Conservation (phyloP, 2,329 filamentous ascomycete species). For the Bipolaris bicolor region DNA sequence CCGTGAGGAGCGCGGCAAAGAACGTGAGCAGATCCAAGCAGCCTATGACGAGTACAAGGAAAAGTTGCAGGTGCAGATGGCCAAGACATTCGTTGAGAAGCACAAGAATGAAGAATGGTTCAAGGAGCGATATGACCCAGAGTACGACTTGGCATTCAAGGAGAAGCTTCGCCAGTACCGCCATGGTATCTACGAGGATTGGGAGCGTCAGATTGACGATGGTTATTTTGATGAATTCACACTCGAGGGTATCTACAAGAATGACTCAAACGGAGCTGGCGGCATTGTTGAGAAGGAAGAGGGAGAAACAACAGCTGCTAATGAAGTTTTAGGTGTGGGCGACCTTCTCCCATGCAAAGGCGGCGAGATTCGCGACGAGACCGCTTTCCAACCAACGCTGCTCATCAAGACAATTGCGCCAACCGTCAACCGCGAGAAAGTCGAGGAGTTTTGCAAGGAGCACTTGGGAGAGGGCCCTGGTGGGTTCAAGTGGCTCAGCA, state of each 20-base stretch:
- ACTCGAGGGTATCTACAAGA: constrained; percentile 91
- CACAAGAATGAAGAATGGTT: constrained; percentile 99
- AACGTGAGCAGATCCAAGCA: constrained; percentile 77
- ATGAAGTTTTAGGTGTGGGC: constrained; percentile 90
- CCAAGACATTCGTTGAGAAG: constrained; percentile 84
- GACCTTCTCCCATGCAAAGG: constrained; percentile 84
- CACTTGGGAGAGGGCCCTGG: constrained; percentile 89
- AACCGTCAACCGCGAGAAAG: constrained; percentile 89
- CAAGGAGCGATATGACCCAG: constrained; percentile 88
- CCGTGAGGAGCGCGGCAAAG: constrained; percentile 77
- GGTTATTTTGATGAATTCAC: constrained; percentile 94
- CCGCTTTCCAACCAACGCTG: constrained; percentile 84
- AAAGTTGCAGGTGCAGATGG: constrained; percentile 74
- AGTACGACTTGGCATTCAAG: constrained; percentile 77
- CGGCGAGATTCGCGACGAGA: constrained; percentile 88
- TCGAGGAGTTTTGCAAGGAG: constrained; percentile 93
- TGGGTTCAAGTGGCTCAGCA: constrained; percentile 92
- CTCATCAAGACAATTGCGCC: constrained; percentile 98
- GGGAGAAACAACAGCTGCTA: constrained; percentile 87
- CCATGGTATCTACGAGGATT: constrained; percentile 78
- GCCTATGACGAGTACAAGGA: constrained; percentile 71
- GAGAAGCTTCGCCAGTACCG: constrained; percentile 80
- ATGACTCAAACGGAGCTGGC: constrained; percentile 84
- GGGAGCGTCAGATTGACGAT: constrained; percentile 84
- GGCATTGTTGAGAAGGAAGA: constrained; percentile 92